Evolutionary conservation across 2,329 filamentous ascomycete genomes (phyloP), one percentile per base, ranked within the genome.

Genomic region (Lasiodiplodia sp.): DNA sequence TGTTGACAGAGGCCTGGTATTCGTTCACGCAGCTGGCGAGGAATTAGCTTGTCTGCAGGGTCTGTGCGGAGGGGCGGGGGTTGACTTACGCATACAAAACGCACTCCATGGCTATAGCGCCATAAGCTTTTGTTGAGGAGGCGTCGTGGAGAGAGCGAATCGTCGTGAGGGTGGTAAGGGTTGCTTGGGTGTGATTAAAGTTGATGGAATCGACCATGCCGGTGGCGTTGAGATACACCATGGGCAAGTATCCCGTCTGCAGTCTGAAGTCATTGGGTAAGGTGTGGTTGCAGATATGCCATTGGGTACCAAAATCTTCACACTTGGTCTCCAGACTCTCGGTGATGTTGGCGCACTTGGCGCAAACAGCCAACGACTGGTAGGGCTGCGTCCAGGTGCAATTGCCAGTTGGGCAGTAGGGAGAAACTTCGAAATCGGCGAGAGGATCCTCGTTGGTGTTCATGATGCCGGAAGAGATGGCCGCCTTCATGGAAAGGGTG

Each of bases 331-430:
- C 44, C 4, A 67, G 55, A 28, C 65, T 67, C 16, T 65, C 60
- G 5, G 69, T 70, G 28, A 69, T 55, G 52, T 70, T 58, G 49
- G 60, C 62, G 18, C 69, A 70, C 21, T 66, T 66, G 31, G 60
- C 40, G 62, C 69, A 70, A 2, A 70, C 21, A 21, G 55, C 69
- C 37, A 70, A n/a, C 3, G 69, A 66, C n/a, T 47, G 58, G 23
- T 70, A 70, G 4, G 62, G 51, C 11, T 66, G 34, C 23, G 44
- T 23, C 69, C 69, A 70, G 18, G 69, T 70, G 38, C 69, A 70
- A 37, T 70, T 70, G 2, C 69, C 69, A 11, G 66, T 70, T 6
- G 69, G 37, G n/a, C 69, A 70, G 16, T 44, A 64, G 7, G 69
- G 58, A 2, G 66, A 62, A 0, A 67, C 31, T 2, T 49, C 65